Evolutionary conservation across 306 rosid species (phyloP).

Genomic region (Abrus pulchellus): DNA sequence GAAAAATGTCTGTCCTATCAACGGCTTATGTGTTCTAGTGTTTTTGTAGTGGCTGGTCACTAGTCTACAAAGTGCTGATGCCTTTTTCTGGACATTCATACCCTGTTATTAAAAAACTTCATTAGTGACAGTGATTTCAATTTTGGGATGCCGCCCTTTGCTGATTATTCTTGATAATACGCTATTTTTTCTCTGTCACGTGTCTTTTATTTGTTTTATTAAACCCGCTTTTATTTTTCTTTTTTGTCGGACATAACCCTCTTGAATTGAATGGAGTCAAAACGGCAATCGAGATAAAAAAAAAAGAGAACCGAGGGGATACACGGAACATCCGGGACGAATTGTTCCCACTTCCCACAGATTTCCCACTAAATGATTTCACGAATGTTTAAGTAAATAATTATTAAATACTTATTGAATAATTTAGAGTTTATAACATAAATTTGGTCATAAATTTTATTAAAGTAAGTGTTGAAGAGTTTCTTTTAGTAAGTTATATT

Average conservation of each 20-base stretch:
- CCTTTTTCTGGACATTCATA: constrained; percentile 47
- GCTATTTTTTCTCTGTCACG: background rate
- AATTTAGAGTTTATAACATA: too few species aligned
- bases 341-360: too few species aligned
- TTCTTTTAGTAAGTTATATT: too few species aligned
- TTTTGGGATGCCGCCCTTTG: constrained; percentile 19
- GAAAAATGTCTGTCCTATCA: constrained; percentile 45
- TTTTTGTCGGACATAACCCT: background rate
- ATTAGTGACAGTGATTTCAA: constrained; percentile 30
- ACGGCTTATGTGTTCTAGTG: constrained; percentile 50
- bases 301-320: too few species aligned
- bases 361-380: too few species aligned
- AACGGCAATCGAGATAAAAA: too few species aligned
- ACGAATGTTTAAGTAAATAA: too few species aligned
- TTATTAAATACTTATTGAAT: too few species aligned
- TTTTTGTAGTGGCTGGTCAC: constrained; percentile 42
- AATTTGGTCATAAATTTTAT: too few species aligned
- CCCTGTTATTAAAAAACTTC: constrained; percentile 47
- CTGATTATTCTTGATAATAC: constrained; percentile 29
- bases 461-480: too few species aligned
- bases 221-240: too few species aligned
- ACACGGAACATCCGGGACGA: too few species aligned
- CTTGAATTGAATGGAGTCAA: background rate
- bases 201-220: constrained; percentile 27
- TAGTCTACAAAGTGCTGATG: constrained; percentile 50